These are phyloP conservation scores for Metarhizium brunneum DNA, from an alignment of 2,329 filamentous ascomycete species.

Conservation along the genomic window DNA sequence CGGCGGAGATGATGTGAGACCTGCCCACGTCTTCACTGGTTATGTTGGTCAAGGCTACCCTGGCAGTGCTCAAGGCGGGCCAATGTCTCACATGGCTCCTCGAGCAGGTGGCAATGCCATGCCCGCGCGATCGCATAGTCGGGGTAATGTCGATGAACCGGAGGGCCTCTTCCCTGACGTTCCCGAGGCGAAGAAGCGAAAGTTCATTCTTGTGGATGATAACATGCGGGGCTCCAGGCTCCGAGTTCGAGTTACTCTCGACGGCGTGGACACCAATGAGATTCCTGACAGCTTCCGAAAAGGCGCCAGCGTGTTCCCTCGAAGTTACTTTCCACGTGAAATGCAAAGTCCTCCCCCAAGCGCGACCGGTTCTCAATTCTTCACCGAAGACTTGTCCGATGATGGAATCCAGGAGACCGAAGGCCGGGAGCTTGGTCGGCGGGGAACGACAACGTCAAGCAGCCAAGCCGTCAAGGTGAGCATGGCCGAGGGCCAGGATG, in stretches of 20 bases:
- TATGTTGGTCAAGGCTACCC: constrained; percentile 56
- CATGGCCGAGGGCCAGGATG: constrained; percentile 58
- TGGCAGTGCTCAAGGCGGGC: constrained; percentile 36
- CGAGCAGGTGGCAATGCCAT: constrained; percentile 23
- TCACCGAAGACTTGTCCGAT: constrained; percentile 54
- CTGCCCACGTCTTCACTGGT: constrained; percentile 63
- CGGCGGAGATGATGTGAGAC: constrained; percentile 54
- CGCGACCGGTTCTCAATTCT: constrained; percentile 65
- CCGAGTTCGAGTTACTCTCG: constrained; percentile 85
- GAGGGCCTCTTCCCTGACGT: constrained; percentile 77
- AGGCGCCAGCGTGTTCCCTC: constrained; percentile 79
- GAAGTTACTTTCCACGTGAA: constrained; percentile 85
- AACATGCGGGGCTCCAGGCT: constrained; percentile 71
- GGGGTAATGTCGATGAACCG: constrained; percentile 39
- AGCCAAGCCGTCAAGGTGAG: constrained; percentile 50
- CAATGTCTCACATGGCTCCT: constrained; percentile 53
- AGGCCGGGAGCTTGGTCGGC: constrained; percentile 31
- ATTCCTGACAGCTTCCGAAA: constrained; percentile 94
- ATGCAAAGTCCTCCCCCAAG: constrained; percentile 81
- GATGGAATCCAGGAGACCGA: constrained; percentile 44
- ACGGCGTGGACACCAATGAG: constrained; percentile 87
- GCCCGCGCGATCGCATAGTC: constrained; percentile 25
- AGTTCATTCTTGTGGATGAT: constrained; percentile 95
- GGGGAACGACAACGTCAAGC: constrained; percentile 21
- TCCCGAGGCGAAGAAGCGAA: constrained; percentile 83